Conservation (phyloP, 139 green algal species). For the Zygnema circumcarinatum region DNA sequence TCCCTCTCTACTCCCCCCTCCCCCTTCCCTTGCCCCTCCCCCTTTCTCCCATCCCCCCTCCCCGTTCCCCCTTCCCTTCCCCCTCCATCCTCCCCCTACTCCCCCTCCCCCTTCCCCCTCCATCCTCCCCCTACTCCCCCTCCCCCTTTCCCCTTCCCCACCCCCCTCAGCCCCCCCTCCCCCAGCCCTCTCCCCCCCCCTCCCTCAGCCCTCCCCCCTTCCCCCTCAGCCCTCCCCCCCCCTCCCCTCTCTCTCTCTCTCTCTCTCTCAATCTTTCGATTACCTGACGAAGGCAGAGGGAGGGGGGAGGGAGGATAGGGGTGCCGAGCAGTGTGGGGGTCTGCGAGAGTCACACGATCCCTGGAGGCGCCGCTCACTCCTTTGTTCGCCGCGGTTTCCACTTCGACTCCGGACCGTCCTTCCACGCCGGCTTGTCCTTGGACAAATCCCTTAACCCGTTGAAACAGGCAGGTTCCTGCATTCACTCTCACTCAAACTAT, state of each 20-base stretch:
- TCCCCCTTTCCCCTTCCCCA: too few species aligned
- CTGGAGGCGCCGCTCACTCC: constrained; percentile 74
- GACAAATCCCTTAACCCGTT: constrained; percentile 71
- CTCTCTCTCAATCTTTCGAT: not conserved
- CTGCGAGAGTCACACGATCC: constrained; percentile 45
- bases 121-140: too few species aligned
- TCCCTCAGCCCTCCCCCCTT: not conserved
- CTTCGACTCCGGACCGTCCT: constrained; percentile 88
- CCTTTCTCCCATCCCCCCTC: not conserved
- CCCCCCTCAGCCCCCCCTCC: too few species aligned
- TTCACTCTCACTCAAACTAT: too few species aligned
- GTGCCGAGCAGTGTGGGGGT: not conserved
- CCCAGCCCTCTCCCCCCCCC: not conserved
- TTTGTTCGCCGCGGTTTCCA: constrained; percentile 79
- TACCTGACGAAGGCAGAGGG: not conserved
- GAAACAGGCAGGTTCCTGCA: constrained; percentile 62
- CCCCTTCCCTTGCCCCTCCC: not conserved
- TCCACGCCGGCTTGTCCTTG: constrained; percentile 76
- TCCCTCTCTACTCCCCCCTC: too few species aligned
- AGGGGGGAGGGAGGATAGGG: not conserved
- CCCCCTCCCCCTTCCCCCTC: too few species aligned
- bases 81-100: not conserved
- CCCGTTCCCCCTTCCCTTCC: not conserved
- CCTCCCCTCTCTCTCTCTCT: not conserved
- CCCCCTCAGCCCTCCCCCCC: not conserved